Conservation (phyloP, 805 yeast genomes). For the Yamadazyma endophytica region DNA sequence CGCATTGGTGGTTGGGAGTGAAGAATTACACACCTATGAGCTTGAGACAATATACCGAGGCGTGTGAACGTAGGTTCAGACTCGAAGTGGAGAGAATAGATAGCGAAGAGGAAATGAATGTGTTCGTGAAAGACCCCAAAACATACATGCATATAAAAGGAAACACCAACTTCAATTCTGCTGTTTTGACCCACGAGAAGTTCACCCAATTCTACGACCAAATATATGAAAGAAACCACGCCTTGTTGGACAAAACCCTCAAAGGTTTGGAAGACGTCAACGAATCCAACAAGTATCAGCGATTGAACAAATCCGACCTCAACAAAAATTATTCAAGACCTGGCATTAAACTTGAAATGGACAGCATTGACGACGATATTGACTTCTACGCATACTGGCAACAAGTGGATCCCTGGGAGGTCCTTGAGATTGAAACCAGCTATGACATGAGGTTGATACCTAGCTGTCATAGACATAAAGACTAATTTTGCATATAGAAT, state of each 20-base stretch:
- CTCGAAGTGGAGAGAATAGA: neutral
- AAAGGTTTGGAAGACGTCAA: constrained; percentile 27
- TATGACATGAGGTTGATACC: constrained; percentile 38
- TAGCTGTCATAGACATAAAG: constrained; percentile 6
- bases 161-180: neutral
- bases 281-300: constrained; percentile 33
- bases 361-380: constrained; percentile 34
- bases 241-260: no score
- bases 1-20: constrained; percentile 62
- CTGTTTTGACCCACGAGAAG: constrained; percentile 18
- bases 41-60: constrained; percentile 28
- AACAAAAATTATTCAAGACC: constrained; percentile 32
- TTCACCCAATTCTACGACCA: constrained; percentile 27
- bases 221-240: constrained; percentile 17
- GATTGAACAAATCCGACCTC: constrained; percentile 24
- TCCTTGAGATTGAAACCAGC: constrained; percentile 33
- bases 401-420: constrained; percentile 45
- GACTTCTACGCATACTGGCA: constrained; percentile 42
- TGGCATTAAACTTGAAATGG: constrained; percentile 32
- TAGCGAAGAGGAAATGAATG: neutral
- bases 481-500: neutral
- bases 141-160: no score
- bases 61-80: constrained; percentile 19
- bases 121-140: neutral
- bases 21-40: constrained; percentile 52